Evolutionary conservation across 257 asterid species (phyloP).

Genomic region (Marsdenia floribunda): DNA sequence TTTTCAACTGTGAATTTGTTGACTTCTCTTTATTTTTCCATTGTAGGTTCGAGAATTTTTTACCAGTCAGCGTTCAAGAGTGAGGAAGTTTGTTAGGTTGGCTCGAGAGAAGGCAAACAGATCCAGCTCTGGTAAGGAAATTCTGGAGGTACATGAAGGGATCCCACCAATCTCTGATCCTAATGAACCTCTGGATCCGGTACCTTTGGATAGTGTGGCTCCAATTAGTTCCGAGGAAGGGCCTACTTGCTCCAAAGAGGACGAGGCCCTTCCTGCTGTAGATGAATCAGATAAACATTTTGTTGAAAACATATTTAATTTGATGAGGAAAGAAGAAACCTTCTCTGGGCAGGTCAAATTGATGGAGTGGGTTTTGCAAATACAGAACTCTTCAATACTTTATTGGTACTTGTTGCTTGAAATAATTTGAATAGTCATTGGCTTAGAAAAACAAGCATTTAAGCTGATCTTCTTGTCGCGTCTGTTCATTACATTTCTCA

Average conservation of each 20-base stretch:
- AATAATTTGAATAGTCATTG: neutral
- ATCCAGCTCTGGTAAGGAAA: conserved; percentile 37
- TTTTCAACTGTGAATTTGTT: neutral
- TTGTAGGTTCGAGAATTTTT: conserved; percentile 86
- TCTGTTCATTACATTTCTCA: neutral
- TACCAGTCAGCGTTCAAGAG: conserved; percentile 68
- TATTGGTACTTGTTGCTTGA: conserved; percentile 48
- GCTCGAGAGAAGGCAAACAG: conserved; percentile 55
- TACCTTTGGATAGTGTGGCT: conserved; percentile 52
- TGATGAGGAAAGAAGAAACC: conserved; percentile 85
- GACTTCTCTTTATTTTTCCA: conserved; percentile 11
- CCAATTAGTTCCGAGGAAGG: conserved; percentile 55
- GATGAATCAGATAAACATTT: conserved; percentile 61
- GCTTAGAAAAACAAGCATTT: conserved; percentile 3
- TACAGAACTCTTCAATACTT: conserved; percentile 60
- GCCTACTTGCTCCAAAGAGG: conserved; percentile 48
- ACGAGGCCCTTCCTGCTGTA: conserved; percentile 45
- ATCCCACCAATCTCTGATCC: conserved; percentile 36
- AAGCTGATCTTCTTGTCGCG: neutral
- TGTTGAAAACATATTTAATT: conserved; percentile 58
- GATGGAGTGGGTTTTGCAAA: conserved; percentile 77
- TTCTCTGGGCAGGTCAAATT: conserved; percentile 83
- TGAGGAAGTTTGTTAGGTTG: conserved; percentile 67
- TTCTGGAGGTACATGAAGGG: conserved; percentile 24
- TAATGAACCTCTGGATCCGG: conserved; percentile 44